A percentile compares a stretch with the other conserved stretches of the same genome.
Evolutionary conservation across 768 basidiomycete genomes (phyloP).

Genomic region (Arthromyces matolae): DNA sequence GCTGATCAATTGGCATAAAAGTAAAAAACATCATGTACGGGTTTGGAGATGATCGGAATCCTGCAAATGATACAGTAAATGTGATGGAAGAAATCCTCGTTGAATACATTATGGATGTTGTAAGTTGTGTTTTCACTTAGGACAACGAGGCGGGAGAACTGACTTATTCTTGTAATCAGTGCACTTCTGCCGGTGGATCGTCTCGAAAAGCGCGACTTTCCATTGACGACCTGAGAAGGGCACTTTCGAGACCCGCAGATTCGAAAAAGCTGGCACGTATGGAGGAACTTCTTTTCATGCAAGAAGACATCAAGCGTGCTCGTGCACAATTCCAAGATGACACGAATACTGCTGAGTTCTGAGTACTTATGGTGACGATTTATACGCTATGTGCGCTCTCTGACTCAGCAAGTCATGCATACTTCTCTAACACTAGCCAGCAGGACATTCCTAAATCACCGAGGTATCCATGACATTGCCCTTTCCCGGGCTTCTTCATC

Average conservation of each 20-base stretch:
- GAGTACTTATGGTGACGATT: conserved; percentile 11
- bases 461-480: neutral
- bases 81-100: conserved; percentile 94
- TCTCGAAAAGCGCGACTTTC: conserved; percentile 73
- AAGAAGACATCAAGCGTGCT: conserved; percentile 89
- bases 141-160: conserved; percentile 7
- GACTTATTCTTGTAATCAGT: conserved; percentile 39
- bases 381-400: conserved; percentile 9
- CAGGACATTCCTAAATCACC: conserved; percentile 7
- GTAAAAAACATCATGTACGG: conserved; percentile 89
- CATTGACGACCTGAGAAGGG: conserved; percentile 81
- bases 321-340: conserved; percentile 66
- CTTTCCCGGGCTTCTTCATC: neutral
- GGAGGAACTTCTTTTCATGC: conserved; percentile 91
- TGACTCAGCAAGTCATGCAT: neutral
- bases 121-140: conserved; percentile 38
- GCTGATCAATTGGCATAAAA: conserved; percentile 25
- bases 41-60: conserved; percentile 88
- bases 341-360: conserved; percentile 44
- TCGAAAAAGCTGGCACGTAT: conserved; percentile 89
- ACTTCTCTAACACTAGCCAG: conserved; percentile 3
- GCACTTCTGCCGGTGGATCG: conserved; percentile 66
- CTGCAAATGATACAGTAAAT: conserved; percentile 81
- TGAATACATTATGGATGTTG: conserved; percentile 87
- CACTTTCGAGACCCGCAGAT: conserved; percentile 79